Percentiles rank a stretch among this genome's conserved stretches.
phyloP scores from a whole-genome alignment of 2,329 filamentous ascomycete genomes.

The Botrytis deweyae region DNA sequence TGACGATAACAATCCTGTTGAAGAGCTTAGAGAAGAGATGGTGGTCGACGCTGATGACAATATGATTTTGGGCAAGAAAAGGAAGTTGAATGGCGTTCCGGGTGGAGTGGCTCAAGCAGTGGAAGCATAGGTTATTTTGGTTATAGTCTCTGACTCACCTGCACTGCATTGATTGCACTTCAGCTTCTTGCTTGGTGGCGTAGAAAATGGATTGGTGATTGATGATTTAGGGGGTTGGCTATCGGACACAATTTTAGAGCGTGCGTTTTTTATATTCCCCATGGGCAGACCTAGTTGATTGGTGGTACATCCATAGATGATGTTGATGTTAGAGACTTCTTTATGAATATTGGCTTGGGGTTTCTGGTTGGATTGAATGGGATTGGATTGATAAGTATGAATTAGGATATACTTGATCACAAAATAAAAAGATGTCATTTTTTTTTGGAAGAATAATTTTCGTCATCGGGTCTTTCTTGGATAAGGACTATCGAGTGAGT shows the following conservation, averaged over 20 bases:
- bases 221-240: neutral
- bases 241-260: conserved; percentile 6
- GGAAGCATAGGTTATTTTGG: neutral
- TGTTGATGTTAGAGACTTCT: conserved; percentile 3
- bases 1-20: conserved; percentile 28
- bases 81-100: conserved; percentile 14
- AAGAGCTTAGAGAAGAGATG: conserved; percentile 37
- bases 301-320: neutral
- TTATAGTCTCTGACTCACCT: neutral
- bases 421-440: neutral
- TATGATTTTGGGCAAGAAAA: conserved; percentile 35
- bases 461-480: neutral
- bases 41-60: conserved; percentile 30
- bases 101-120: neutral
- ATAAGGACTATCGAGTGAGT: neutral
- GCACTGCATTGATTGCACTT: conserved; percentile 10
- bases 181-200: conserved; percentile 14
- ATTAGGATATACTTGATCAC: neutral
- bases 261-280: conserved; percentile 11
- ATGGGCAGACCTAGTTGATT: conserved; percentile 4
- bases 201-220: neutral
- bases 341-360: conserved; percentile 4
- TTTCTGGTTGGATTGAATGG: neutral
- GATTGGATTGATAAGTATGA: neutral
- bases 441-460: neutral